Conservation (phyloP, 768 basidiomycete genomes). For the Russula compacta region DNA sequence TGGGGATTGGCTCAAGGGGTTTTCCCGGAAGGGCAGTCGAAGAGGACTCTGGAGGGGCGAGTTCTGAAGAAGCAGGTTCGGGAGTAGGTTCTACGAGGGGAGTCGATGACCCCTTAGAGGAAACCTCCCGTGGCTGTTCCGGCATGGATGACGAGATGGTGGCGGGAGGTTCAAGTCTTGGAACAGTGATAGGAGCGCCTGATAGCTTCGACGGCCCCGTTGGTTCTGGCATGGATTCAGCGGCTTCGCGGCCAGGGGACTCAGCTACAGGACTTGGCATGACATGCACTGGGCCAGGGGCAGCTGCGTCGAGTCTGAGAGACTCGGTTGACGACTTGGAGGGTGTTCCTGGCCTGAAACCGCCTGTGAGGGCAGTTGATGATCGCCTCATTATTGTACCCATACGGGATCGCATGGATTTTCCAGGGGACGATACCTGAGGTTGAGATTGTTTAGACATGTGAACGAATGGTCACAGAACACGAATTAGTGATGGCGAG, state of each 20-base stretch:
- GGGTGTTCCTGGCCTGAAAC: constrained; percentile 9
- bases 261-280: constrained; percentile 62
- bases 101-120: neutral
- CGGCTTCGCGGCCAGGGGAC: constrained; percentile 53
- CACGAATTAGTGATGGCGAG: neutral
- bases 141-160: neutral
- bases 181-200: constrained; percentile 12
- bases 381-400: constrained; percentile 18
- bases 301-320: constrained; percentile 29
- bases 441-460: constrained; percentile 14
- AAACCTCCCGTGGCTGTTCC: neutral
- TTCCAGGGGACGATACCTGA: neutral
- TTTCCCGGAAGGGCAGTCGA: neutral
- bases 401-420: constrained; percentile 16
- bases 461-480: neutral
- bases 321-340: constrained; percentile 18
- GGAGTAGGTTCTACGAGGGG: neutral
- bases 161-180: constrained; percentile 5
- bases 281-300: constrained; percentile 24
- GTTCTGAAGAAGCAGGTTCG: neutral
- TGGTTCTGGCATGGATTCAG: constrained; percentile 24
- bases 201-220: constrained; percentile 25
- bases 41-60: neutral
- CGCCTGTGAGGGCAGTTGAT: constrained; percentile 12
- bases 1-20: neutral